Evolutionary conservation across 208 protist species (phyloP), one percentile per base, ranked within the genome.

Genomic region (Trypanosoma lewisi): DNA sequence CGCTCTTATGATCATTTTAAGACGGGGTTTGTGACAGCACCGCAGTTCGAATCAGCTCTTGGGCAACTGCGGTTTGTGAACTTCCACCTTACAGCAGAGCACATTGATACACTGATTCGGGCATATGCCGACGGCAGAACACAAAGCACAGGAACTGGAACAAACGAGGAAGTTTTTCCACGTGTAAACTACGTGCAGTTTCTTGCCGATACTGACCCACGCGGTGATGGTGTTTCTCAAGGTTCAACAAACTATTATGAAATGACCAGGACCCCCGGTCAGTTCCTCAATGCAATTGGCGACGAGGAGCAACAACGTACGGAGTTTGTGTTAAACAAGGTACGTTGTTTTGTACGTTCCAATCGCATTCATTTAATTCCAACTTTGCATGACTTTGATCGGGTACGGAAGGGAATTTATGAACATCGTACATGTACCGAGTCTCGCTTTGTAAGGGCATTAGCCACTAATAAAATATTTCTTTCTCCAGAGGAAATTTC

Each of bases 341-440:
- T 97, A n/a, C 75, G 79, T 16, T 62, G 63, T 11, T 56, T 84
- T 28, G 73, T 95, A 27, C 47, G 58, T n/a, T 71, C 85, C 8
- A 84, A 88, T 36, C 85, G 91, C 28, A 93, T 97, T 60, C 74
- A 80, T 45, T 57, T 97, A 7, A 89, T 76, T 25, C 91, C 89
- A 11, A 81, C 89, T 2, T 78, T 97, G 19, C 85, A 91, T 16
- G 91, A 97, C 67, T 95, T 95, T 62, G 91, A 97, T 59, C 82
- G 86, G 14, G 87, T 83, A 50, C 64, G 73, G 16, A 95, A 93
- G 50, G 75, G 73, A 19, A 85, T 95, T 53, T 88, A 95, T 59
- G 80, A 91, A 63, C 91, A 94, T 33, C 83, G 86, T 59, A 91
- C 80, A 44, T 93, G 84, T 67, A 95, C 87, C 11, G 53, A 58